Evolutionary conservation across 371 early-diverging fungal genomes (phyloP).

Genomic region (Capillidium rhysosporum): DNA sequence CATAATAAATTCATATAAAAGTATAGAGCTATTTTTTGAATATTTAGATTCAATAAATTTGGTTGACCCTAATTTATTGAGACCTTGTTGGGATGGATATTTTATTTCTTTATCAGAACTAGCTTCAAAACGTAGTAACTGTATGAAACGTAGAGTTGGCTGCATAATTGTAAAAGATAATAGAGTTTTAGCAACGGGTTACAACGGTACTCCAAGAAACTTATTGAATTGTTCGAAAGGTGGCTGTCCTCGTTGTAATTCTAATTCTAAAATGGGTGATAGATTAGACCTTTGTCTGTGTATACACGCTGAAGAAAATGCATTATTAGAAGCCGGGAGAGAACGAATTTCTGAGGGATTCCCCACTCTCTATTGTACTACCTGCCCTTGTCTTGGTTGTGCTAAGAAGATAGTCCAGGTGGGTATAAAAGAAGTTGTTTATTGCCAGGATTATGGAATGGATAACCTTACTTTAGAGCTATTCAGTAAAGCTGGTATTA

Average conservation of each 20-base stretch:
- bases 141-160: constrained; percentile 97
- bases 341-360: constrained; percentile 43
- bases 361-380: constrained; percentile 80
- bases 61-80: constrained; percentile 40
- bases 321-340: constrained; percentile 83
- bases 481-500: constrained; percentile 59
- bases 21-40: constrained; percentile 15
- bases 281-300: constrained; percentile 82
- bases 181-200: constrained; percentile 88
- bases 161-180: constrained; percentile 81
- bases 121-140: constrained; percentile 66
- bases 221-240: constrained; percentile 86
- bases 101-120: constrained; percentile 91
- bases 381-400: constrained; percentile 76
- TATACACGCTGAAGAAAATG: constrained; percentile 98
- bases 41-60: constrained; percentile 28
- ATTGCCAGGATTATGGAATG: constrained; percentile 72
- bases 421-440: constrained; percentile 84
- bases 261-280: constrained; percentile 46
- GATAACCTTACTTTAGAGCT: constrained; percentile 60
- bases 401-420: constrained; percentile 92
- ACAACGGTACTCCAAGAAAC: constrained; percentile 93
- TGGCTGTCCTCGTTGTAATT: constrained; percentile 88
- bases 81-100: constrained; percentile 92
- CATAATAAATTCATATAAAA: constrained; percentile 30